phyloP scores from a whole-genome alignment of 495 filamentous ascomycete species.

The Podospora tetraspora region DNA sequence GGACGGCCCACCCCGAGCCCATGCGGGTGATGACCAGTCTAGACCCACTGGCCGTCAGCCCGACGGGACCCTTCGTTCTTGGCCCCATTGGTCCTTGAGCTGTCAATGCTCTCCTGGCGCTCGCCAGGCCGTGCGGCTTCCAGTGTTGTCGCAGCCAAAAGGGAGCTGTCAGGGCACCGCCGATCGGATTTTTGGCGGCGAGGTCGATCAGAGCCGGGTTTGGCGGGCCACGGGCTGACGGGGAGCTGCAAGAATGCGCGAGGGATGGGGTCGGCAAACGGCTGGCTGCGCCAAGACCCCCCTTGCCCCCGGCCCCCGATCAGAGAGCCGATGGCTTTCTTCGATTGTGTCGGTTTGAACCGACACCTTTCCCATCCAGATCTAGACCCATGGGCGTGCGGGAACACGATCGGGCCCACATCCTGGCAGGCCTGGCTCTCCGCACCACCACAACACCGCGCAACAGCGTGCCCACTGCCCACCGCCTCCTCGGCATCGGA shows the following conservation, averaged over 20 bases:
- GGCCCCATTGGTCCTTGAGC: neutral
- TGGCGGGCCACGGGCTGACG: neutral
- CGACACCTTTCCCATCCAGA: conserved; percentile 12
- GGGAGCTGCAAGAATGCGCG: neutral
- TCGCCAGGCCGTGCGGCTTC: neutral
- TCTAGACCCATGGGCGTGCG: neutral
- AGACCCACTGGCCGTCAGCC: conserved; percentile 2
- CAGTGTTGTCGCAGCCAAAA: neutral
- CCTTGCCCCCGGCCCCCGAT: neutral
- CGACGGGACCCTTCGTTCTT: neutral
- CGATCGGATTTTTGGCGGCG: conserved; percentile 6
- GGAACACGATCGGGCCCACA: conserved; percentile 9
- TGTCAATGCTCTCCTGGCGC: neutral
- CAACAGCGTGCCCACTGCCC: neutral
- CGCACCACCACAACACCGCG: neutral
- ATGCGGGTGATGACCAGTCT: neutral
- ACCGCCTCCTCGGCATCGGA: neutral
- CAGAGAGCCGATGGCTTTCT: neutral
- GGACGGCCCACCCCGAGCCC: conserved; percentile 5
- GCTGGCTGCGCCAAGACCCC: neutral
- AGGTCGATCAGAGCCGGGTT: neutral
- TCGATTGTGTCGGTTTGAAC: neutral
- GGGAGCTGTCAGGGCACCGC: neutral
- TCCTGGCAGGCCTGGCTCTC: neutral
- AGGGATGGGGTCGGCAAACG: neutral